Percentiles rank a stretch among this genome's conserved stretches.
Evolutionary conservation across 164 flowering plant genomes (phyloP).

Genomic region (Santalum album): DNA sequence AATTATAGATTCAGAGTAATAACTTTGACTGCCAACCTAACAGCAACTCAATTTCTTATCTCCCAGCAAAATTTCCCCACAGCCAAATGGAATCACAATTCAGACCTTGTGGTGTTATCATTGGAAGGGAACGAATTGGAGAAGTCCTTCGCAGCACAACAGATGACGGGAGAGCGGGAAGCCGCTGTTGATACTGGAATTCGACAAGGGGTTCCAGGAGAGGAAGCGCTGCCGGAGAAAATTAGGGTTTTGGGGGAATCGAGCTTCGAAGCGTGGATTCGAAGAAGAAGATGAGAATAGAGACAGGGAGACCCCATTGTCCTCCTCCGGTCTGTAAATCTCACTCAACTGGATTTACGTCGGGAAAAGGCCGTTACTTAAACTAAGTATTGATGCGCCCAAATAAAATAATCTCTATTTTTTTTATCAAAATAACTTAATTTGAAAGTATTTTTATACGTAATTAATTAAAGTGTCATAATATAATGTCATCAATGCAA

Average conservation of each 20-base stretch:
- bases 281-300: slow-evolving; percentile 11
- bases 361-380: too few species aligned
- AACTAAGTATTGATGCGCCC: too few species aligned
- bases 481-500: too few species aligned
- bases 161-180: slow-evolving; percentile 9
- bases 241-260: slow-evolving; percentile 18
- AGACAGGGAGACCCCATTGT: slow-evolving; percentile 21
- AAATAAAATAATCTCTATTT: too few species aligned
- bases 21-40: too few species aligned
- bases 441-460: too few species aligned
- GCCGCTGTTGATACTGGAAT: slow-evolving; percentile 5
- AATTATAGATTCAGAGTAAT: too few species aligned
- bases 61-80: too few species aligned
- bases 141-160: slow-evolving; percentile 15
- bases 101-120: slow-evolving; percentile 28
- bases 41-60: too few species aligned
- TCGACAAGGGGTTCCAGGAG: slow-evolving; percentile 10
- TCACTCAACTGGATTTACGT: too few species aligned
- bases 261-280: slow-evolving; percentile 4
- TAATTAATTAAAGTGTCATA: too few species aligned
- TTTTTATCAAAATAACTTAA: too few species aligned
- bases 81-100: background rate
- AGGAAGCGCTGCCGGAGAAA: background rate
- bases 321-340: background rate
- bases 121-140: slow-evolving; percentile 14